Evolutionary conservation across 768 basidiomycete genomes (phyloP).

Genomic region (Podaxis pistillaris): DNA sequence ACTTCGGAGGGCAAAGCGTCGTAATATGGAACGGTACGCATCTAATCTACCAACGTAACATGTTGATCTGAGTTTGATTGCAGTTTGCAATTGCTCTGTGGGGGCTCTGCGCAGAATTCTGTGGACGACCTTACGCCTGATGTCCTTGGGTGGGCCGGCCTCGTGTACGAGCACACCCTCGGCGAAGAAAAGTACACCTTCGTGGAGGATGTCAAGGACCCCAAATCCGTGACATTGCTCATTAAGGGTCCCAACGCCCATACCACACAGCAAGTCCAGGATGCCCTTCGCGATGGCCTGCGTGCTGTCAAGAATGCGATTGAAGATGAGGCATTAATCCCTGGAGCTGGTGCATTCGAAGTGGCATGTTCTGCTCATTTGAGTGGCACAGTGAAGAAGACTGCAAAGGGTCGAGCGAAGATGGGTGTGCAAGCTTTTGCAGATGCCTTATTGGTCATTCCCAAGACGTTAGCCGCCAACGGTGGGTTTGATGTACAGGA

Average conservation of each 20-base stretch:
- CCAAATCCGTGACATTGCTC: slow-evolving; percentile 92
- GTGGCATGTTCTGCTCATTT: slow-evolving; percentile 88
- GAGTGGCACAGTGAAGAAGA: slow-evolving; percentile 73
- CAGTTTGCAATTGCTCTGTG: slow-evolving; percentile 91
- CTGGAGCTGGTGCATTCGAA: slow-evolving; percentile 98
- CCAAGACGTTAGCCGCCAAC: slow-evolving; percentile 94
- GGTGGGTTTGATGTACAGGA: slow-evolving; percentile 98
- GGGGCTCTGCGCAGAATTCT: slow-evolving; percentile 95
- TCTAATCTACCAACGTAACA: background rate
- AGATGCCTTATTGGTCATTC: slow-evolving; percentile 90
- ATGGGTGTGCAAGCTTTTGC: slow-evolving; percentile 98
- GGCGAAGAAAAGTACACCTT: slow-evolving; percentile 99
- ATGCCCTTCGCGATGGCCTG: slow-evolving; percentile 96
- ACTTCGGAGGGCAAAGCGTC: slow-evolving; percentile 90
- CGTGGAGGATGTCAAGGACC: slow-evolving; percentile 93
- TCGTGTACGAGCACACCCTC: slow-evolving; percentile 98
- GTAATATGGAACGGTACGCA: slow-evolving; percentile 95
- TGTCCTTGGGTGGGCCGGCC: slow-evolving; percentile 93
- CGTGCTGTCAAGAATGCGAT: slow-evolving; percentile 96
- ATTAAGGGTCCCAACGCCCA: slow-evolving; percentile 98
- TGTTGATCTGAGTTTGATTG: slow-evolving; percentile 1
- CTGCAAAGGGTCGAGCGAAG: slow-evolving; percentile 91
- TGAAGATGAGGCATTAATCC: slow-evolving; percentile 85
- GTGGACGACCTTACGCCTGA: slow-evolving; percentile 93
- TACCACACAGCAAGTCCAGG: slow-evolving; percentile 95